These are phyloP conservation scores for Penicillium desertorum DNA, from an alignment of 495 filamentous ascomycete genomes.

Conservation along the genomic window DNA sequence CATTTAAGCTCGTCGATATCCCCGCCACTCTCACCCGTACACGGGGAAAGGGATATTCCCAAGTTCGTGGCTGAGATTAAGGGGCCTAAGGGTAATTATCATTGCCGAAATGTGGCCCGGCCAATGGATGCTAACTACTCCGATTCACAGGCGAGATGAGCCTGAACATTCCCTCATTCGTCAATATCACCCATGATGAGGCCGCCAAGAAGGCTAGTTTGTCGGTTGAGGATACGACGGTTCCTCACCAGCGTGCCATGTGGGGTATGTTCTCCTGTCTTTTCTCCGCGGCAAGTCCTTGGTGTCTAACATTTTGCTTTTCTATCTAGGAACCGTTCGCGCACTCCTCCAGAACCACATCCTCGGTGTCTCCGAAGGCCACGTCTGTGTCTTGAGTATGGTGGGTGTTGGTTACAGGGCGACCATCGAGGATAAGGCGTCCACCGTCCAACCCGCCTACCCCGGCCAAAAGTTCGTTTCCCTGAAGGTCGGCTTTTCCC, in stretches of 20 bases:
- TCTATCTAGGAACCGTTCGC: conserved; percentile 71
- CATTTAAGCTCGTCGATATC: conserved; percentile 62
- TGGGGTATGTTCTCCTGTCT: conserved; percentile 70
- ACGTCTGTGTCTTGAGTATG: conserved; percentile 85
- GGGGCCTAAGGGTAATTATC: conserved; percentile 67
- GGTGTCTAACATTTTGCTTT: conserved; percentile 12
- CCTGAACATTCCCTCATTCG: conserved; percentile 68
- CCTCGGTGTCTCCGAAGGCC: conserved; percentile 91
- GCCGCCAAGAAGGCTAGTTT: conserved; percentile 60
- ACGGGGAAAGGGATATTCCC: conserved; percentile 51
- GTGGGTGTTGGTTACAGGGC: conserved; percentile 98
- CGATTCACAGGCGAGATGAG: conserved; percentile 62
- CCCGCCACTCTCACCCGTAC: conserved; percentile 51
- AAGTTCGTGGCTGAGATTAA: conserved; percentile 62
- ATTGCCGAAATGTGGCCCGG: background rate
- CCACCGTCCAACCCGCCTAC: conserved; percentile 64
- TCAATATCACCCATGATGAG: conserved; percentile 66
- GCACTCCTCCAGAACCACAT: conserved; percentile 87
- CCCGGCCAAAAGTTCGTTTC: conserved; percentile 83
- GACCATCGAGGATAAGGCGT: conserved; percentile 71
- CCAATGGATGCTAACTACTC: conserved; percentile 6
- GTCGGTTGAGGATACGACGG: conserved; percentile 58
- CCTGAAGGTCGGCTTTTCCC: conserved; percentile 93
- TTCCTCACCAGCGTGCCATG: conserved; percentile 86
- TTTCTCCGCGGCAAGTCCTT: background rate